A percentile compares a stretch with the other conserved stretches of the same genome.
phyloP scores from a whole-genome alignment of 2,329 filamentous ascomycete species.

The Gremmenia infestans region DNA sequence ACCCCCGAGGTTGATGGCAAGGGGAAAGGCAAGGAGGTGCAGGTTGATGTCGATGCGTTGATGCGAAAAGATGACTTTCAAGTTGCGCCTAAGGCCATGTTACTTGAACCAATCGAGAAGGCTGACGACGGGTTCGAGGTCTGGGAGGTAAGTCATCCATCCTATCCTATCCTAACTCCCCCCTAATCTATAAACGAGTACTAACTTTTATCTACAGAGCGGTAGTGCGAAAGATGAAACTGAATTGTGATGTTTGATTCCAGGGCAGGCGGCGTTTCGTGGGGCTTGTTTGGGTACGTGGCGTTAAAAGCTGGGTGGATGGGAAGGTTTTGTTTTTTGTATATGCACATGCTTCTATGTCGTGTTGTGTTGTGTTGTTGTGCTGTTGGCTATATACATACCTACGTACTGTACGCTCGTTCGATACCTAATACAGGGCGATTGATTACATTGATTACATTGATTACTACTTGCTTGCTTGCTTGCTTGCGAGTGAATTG shows the following conservation, averaged over 20 bases:
- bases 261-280: neutral
- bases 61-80: constrained; percentile 34
- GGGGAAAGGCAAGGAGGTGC: constrained; percentile 21
- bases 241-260: constrained; percentile 11
- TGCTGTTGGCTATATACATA: neutral
- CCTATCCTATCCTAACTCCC: no score
- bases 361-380: neutral
- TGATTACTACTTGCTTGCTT: no score
- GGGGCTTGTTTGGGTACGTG: neutral
- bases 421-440: no score
- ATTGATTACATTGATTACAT: no score
- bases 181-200: no score
- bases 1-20: constrained; percentile 25
- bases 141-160: constrained; percentile 45
- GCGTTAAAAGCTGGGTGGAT: neutral
- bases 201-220: constrained; percentile 34
- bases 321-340: neutral
- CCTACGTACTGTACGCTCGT: no score
- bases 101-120: constrained; percentile 52
- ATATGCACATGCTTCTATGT: neutral
- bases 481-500: no score
- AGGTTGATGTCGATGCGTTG: constrained; percentile 35
- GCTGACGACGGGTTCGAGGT: constrained; percentile 59
- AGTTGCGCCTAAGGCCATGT: constrained; percentile 39
- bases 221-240: constrained; percentile 54